phyloP scores from a whole-genome alignment of 2,329 filamentous ascomycete genomes.

The Grosmannia serpens region DNA sequence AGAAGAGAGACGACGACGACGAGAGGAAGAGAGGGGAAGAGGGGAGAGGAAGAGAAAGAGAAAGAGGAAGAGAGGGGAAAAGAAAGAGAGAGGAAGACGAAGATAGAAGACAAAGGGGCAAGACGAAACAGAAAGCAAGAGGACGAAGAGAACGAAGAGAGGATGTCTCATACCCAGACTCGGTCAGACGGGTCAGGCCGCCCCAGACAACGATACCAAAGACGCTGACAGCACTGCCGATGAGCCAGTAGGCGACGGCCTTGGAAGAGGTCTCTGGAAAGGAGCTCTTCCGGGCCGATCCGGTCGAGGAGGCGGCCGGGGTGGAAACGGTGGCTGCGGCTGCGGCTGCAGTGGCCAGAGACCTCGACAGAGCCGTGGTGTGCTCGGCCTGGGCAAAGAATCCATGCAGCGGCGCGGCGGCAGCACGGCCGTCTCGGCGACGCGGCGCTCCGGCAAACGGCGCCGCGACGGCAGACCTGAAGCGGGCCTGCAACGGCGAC shows the following conservation, averaged over 20 bases:
- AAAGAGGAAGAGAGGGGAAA: background rate
- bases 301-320: slow-evolving; percentile 2
- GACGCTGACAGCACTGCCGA: slow-evolving; percentile 83
- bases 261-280: slow-evolving; percentile 58
- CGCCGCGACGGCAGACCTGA: background rate
- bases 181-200: slow-evolving; percentile 83
- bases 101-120: background rate
- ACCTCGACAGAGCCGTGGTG: slow-evolving; percentile 13
- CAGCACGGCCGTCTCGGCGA: background rate
- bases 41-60: background rate
- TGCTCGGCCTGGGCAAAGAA: background rate
- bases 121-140: too few relatives aligned
- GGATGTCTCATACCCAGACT: slow-evolving; percentile 62
- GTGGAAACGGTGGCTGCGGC: slow-evolving; percentile 3
- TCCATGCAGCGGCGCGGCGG: background rate
- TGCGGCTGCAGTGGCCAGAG: background rate
- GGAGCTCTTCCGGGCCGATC: slow-evolving; percentile 10
- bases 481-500: background rate
- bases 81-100: background rate
- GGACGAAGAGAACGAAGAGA: too few relatives aligned
- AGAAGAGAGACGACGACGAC: too few relatives aligned
- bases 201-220: slow-evolving; percentile 97
- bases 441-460: too few relatives aligned
- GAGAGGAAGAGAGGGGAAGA: background rate
- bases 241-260: slow-evolving; percentile 78